Conservation (phyloP, 352 stramenopile genomes). For the Pythium brassicae region DNA sequence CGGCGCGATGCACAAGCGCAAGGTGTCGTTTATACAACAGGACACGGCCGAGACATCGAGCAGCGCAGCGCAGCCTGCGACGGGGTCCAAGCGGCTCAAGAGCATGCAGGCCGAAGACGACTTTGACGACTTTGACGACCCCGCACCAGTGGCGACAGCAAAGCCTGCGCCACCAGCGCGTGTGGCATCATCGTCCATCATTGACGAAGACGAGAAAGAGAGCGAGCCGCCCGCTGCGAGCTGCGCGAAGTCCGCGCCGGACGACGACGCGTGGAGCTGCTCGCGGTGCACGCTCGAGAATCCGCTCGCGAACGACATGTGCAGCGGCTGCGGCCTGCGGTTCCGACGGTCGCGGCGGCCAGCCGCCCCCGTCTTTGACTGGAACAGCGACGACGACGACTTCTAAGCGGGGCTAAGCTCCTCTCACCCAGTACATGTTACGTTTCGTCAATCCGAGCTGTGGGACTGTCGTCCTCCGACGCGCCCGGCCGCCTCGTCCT, state of each 20-base stretch:
- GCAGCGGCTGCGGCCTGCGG: conserved; percentile 61
- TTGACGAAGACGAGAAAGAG: conserved; percentile 45
- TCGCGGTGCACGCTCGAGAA: conserved; percentile 79
- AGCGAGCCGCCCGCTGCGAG: conserved; percentile 25
- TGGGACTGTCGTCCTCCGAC: too few species aligned
- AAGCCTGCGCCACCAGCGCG: not conserved
- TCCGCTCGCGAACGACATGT: conserved; percentile 43
- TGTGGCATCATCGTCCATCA: conserved; percentile 4
- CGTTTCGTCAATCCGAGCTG: not conserved
- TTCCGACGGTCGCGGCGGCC: conserved; percentile 55
- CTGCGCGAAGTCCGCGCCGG: conserved; percentile 3
- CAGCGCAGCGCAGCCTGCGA: conserved; percentile 11
- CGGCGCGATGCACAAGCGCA: conserved; percentile 5
- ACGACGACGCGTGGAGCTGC: conserved; percentile 54
- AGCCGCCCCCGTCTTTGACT: conserved; percentile 31
- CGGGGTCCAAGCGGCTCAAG: conserved; percentile 21
- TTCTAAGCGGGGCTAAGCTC: conserved; percentile 22
- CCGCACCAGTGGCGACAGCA: not conserved
- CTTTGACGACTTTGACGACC: conserved; percentile 9
- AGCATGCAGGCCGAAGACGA: conserved; percentile 21
- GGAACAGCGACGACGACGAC: conserved; percentile 32
- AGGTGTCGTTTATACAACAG: conserved; percentile 11
- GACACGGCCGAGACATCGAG: conserved; percentile 1
- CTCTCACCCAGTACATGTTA: not conserved
- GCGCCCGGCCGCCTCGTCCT: not conserved